Percentiles rank a stretch among this genome's conserved stretches.
These are phyloP conservation scores for Stipa capillata DNA, from an alignment of 176 grass and related monocot genomes.

Conservation along the genomic window DNA sequence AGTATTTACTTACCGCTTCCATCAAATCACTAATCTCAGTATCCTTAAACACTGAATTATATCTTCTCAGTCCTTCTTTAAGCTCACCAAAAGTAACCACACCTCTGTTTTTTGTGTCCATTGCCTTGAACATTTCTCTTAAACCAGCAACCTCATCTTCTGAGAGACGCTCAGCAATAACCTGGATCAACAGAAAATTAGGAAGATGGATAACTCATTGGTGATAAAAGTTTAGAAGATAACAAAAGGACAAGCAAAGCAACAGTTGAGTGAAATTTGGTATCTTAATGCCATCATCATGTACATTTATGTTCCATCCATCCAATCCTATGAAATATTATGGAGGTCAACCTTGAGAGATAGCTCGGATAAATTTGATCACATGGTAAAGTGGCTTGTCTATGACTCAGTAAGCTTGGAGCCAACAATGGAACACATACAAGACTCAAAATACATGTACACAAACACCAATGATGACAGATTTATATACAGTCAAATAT, in stretches of 20 bases:
- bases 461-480: background rate
- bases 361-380: background rate
- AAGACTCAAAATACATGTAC: background rate
- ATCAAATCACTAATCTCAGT: conserved; percentile 40
- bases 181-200: conserved; percentile 14
- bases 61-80: conserved; percentile 50
- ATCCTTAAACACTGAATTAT: conserved; percentile 33
- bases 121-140: conserved; percentile 51
- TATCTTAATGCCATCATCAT: background rate
- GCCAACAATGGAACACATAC: background rate
- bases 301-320: background rate
- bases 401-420: background rate
- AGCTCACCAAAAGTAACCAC: conserved; percentile 53
- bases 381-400: background rate
- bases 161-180: conserved; percentile 51
- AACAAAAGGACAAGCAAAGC: background rate
- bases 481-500: background rate
- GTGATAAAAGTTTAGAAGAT: background rate
- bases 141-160: conserved; percentile 65
- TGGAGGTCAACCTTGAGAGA: background rate
- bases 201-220: background rate
- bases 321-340: background rate
- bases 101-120: conserved; percentile 38
- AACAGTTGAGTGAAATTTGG: background rate
- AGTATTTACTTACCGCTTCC: conserved; percentile 46